Evolutionary conservation across 2,329 filamentous ascomycete genomes (phyloP).

Genomic region (Orbilia blumenaviensis): DNA sequence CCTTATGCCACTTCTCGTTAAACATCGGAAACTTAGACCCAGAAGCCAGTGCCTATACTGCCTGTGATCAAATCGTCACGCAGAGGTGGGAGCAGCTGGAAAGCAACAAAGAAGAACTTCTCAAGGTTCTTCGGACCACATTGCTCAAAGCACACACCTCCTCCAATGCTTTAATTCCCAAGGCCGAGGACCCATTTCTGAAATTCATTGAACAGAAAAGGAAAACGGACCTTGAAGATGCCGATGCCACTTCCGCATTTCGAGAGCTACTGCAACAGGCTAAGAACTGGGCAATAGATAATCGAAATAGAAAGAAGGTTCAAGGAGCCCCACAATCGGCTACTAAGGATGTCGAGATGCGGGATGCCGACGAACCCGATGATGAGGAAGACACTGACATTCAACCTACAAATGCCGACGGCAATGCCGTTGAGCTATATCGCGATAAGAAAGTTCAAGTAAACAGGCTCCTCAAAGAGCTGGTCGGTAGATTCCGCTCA

Average conservation of each 20-base stretch:
- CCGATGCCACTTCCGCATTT: conserved; percentile 17
- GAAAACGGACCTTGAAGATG: conserved; percentile 29
- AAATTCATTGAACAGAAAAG: conserved; percentile 53
- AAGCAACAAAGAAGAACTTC: conserved; percentile 56
- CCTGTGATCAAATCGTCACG: conserved; percentile 59
- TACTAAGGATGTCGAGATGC: conserved; percentile 48
- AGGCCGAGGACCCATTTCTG: conserved; percentile 17
- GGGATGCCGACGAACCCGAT: conserved; percentile 27
- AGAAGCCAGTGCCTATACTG: conserved; percentile 55
- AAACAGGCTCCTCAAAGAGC: conserved; percentile 56
- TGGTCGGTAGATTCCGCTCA: conserved; percentile 59
- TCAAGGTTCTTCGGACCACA: conserved; percentile 33
- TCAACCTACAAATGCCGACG: background rate
- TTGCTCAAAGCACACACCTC: conserved; percentile 29
- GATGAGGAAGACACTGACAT: background rate
- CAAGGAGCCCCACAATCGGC: background rate
- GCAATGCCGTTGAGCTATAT: background rate
- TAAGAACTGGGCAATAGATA: conserved; percentile 17
- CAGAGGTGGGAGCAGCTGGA: conserved; percentile 57
- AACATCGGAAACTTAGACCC: conserved; percentile 11
- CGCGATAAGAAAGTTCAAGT: background rate
- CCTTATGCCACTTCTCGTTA: conserved; percentile 61
- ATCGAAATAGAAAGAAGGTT: background rate
- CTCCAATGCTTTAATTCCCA: conserved; percentile 1
- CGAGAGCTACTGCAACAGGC: conserved; percentile 34